Conservation (phyloP, 2,329 filamentous ascomycete genomes). For the Paramyrothecium sp. region DNA sequence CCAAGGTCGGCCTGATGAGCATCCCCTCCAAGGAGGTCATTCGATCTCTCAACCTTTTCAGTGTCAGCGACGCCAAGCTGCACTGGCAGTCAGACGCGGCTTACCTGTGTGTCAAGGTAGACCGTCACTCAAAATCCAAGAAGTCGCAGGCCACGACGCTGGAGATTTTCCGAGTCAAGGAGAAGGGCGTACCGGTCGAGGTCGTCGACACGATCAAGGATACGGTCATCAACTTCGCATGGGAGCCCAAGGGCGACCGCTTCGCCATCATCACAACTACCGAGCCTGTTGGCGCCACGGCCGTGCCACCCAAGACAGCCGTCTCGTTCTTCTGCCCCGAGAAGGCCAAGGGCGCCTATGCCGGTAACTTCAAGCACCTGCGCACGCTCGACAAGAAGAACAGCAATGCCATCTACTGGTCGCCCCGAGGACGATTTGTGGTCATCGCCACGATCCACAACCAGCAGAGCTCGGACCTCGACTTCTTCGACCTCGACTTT, state of each 20-base stretch:
- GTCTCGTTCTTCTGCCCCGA: slow-evolving; percentile 97
- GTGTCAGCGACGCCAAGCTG: slow-evolving; percentile 93
- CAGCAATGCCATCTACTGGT: slow-evolving; percentile 99
- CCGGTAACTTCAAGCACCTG: slow-evolving; percentile 95
- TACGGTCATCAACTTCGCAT: slow-evolving; percentile 98
- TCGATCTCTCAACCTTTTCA: slow-evolving; percentile 94
- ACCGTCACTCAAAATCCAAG: slow-evolving; percentile 98
- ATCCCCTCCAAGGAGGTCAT: slow-evolving; percentile 93
- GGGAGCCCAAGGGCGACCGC: slow-evolving; percentile 96
- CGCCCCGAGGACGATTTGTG: slow-evolving; percentile 90
- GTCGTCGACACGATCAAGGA: slow-evolving; percentile 98
- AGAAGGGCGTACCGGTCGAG: slow-evolving; percentile 98
- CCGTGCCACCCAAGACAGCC: slow-evolving; percentile 87
- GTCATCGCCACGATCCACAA: slow-evolving; percentile 91
- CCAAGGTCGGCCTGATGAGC: slow-evolving; percentile 95
- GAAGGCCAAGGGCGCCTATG: slow-evolving; percentile 76
- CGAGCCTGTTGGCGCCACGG: slow-evolving; percentile 74
- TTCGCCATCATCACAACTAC: slow-evolving; percentile 96
- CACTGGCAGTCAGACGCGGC: slow-evolving; percentile 97
- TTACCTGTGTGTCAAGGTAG: slow-evolving; percentile 98
- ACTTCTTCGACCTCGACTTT: slow-evolving; percentile 97
- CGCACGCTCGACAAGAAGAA: slow-evolving; percentile 98
- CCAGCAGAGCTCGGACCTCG: slow-evolving; percentile 89
- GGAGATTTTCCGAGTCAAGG: slow-evolving; percentile 95
- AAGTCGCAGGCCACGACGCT: slow-evolving; percentile 96